Conservation (phyloP, 257 asterid genomes). For the Cordia subcordata region DNA sequence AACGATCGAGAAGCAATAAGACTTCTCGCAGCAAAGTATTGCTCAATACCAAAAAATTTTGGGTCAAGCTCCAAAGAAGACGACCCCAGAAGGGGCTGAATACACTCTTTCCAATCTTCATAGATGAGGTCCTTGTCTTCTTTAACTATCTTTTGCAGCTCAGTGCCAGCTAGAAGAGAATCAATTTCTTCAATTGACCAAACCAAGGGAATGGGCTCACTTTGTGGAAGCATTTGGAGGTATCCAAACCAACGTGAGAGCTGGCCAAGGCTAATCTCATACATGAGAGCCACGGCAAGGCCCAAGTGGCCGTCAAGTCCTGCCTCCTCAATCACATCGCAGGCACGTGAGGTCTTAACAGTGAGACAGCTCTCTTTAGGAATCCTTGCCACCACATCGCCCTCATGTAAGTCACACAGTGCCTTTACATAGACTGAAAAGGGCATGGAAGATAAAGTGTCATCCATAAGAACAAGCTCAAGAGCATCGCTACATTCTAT, state of each 20-base stretch:
- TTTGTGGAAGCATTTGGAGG: slow-evolving; percentile 53
- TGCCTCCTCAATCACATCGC: slow-evolving; percentile 59
- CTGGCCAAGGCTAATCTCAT: slow-evolving; percentile 74
- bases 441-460: slow-evolving; percentile 12
- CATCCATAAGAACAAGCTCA: slow-evolving; percentile 26
- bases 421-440: slow-evolving; percentile 53
- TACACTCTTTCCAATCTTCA: slow-evolving; percentile 85
- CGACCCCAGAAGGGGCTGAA: slow-evolving; percentile 52
- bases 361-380: slow-evolving; percentile 91
- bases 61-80: slow-evolving; percentile 43
- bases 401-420: slow-evolving; percentile 55
- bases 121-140: slow-evolving; percentile 68
- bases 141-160: slow-evolving; percentile 67
- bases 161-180: slow-evolving; percentile 74
- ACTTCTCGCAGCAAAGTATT: slow-evolving; percentile 76
- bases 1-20: slow-evolving; percentile 81
- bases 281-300: slow-evolving; percentile 71
- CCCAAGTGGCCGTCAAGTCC: slow-evolving; percentile 70
- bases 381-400: slow-evolving; percentile 74
- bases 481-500: slow-evolving; percentile 73
- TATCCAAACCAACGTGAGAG: slow-evolving; percentile 78
- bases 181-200: slow-evolving; percentile 69
- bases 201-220: slow-evolving; percentile 81
- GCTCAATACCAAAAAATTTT: slow-evolving; percentile 51
- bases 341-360: slow-evolving; percentile 60